A percentile compares a stretch with the other conserved stretches of the same genome.
These are phyloP conservation scores for Sclerotinia nivalis DNA, from an alignment of 2,329 filamentous ascomycete genomes.

Conservation along the genomic window DNA sequence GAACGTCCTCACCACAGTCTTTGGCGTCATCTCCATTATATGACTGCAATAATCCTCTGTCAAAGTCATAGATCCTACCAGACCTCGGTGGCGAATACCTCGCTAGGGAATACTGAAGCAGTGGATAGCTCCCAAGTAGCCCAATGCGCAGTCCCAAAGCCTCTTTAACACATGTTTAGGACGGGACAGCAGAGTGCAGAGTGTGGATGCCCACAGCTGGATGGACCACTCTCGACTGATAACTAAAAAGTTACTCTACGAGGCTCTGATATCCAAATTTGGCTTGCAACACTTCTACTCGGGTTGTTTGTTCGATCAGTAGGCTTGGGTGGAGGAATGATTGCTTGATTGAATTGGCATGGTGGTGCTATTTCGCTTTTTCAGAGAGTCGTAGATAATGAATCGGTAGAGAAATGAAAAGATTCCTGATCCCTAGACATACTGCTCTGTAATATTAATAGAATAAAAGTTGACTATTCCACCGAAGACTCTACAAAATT, in stretches of 20 bases:
- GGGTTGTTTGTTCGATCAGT: neutral
- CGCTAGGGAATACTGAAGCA: neutral
- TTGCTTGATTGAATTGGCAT: neutral
- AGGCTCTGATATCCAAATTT: neutral
- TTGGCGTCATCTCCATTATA: slow-evolving; percentile 1
- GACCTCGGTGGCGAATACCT: neutral
- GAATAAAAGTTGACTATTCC: no score
- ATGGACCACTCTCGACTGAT: neutral
- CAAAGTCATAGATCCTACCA: neutral
- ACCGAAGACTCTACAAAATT: no score
- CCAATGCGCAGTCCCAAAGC: neutral
- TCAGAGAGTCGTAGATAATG: neutral
- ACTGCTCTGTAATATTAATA: no score
- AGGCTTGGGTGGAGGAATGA: neutral
- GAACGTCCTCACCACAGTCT: neutral
- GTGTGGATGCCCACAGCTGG: neutral
- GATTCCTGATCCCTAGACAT: neutral
- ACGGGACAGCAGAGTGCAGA: neutral
- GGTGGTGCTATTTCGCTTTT: neutral
- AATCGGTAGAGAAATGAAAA: neutral
- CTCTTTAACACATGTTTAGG: neutral
- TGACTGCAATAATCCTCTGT: neutral
- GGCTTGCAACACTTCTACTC: neutral
- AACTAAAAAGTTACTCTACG: no score
- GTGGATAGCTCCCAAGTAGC: neutral